Base-by-base conservation (phyloP, 257 asterid genomes). In the Lavandula angustifolia region DNA sequence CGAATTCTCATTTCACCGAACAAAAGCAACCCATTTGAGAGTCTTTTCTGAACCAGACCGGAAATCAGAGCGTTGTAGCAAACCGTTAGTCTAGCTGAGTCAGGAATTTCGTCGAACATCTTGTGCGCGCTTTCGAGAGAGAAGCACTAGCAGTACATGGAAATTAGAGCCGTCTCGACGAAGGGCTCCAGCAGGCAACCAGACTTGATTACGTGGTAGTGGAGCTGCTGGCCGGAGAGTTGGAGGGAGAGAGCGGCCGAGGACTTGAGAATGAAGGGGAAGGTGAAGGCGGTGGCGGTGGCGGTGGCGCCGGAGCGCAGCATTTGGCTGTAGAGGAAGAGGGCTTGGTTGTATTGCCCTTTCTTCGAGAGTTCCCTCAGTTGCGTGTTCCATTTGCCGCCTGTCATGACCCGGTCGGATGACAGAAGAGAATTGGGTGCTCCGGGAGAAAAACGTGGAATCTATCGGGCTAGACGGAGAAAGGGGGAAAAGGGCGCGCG, bases 31-130 rank as follows among this genome's bases (percentile, higher is more conserved):
- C 84, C 99, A 31, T 78, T 64, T 6, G 58, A 55, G 52, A 82
- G 69, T 7, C 75, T 50, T 1, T 70, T 75, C 53, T 57, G 81
- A 43, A 84, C 82, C 44, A 78, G 75, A 29, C 97, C 99, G 33
- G 96, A 75, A 54, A 92, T 85, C 80, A 92, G 72, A 54, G 99
- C 85, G 67, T 89, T 92, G 75, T 87, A 87, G 74, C 88, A 85
- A 48, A 85, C 97, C 5, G 94, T 79, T 11, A 73, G 64, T 31
- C 68, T 76, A 69, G 54, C 58, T 4, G 85, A 33, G 2, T 78
- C 72, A 9, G 99, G 87, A 73, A 62, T 84, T 80, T 84, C 96
- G 53, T 85, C 95, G 63, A 92, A 92, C 88, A 89, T 81, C 12
- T 80, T 66, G 13, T 59, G 46, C 3, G 97, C 97, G 56, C 71